Evolutionary conservation across 208 protist species (phyloP).

Genomic region (Leishmania gerbilli): DNA sequence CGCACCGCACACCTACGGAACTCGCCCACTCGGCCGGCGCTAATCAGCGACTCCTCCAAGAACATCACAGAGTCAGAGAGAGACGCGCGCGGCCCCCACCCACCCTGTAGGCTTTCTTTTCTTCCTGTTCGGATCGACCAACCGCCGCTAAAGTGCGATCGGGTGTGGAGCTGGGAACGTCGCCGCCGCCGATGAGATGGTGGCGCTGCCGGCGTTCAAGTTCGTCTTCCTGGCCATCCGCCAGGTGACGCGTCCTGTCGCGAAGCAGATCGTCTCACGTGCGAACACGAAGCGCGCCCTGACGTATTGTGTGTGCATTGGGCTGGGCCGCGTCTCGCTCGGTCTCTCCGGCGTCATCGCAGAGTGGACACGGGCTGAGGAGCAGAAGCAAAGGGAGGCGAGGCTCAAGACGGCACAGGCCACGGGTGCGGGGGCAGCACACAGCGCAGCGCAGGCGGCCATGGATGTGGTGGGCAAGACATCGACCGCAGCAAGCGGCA

Average conservation of each 20-base stretch:
- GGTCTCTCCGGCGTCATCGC: slow-evolving; percentile 71
- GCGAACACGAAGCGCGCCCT: slow-evolving; percentile 55
- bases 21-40: neutral
- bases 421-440: slow-evolving; percentile 10
- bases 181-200: slow-evolving; percentile 44
- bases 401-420: slow-evolving; percentile 30
- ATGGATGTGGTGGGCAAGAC: slow-evolving; percentile 15
- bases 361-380: slow-evolving; percentile 62
- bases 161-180: neutral
- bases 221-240: slow-evolving; percentile 79
- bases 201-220: slow-evolving; percentile 72
- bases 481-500: neutral
- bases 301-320: slow-evolving; percentile 74
- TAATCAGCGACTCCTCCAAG: neutral
- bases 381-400: slow-evolving; percentile 31
- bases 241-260: slow-evolving; percentile 77
- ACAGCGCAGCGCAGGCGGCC: slow-evolving; percentile 21
- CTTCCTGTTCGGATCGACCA: neutral
- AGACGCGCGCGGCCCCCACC: neutral
- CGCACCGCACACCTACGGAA: neutral
- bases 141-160: neutral
- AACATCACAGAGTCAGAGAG: neutral
- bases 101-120: neutral
- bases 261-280: slow-evolving; percentile 54
- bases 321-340: slow-evolving; percentile 75